A percentile compares a stretch with the other conserved stretches of the same genome.
Conservation (phyloP, 176 grass and related monocot species). For the Carex cristatella region DNA sequence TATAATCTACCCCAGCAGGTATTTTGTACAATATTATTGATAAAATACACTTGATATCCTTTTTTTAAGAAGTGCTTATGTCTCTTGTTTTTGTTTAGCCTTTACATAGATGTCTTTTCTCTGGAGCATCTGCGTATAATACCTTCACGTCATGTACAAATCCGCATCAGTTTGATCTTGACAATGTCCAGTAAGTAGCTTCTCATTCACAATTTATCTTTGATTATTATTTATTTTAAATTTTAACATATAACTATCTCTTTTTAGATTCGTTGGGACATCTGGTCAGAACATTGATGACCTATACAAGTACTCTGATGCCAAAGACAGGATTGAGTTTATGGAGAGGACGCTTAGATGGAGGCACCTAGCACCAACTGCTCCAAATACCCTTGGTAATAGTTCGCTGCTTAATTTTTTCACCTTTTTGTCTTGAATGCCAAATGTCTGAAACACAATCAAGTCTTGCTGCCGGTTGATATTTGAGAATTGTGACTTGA, state of each 20-base stretch:
- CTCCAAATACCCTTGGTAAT: conserved; percentile 92
- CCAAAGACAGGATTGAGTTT: conserved; percentile 76
- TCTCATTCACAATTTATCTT: background rate
- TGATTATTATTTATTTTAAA: background rate
- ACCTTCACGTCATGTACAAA: conserved; percentile 79
- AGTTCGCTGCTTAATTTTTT: background rate
- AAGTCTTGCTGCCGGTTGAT: background rate
- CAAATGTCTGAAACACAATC: background rate
- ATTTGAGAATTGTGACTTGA: background rate
- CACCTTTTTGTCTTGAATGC: background rate
- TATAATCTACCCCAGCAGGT: conserved; percentile 97
- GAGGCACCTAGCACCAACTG: conserved; percentile 89
- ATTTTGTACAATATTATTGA: background rate
- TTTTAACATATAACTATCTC: background rate
- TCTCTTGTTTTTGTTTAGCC: conserved; percentile 35
- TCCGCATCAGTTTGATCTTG: conserved; percentile 91
- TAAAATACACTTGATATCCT: conserved; percentile 23
- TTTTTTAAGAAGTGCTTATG: background rate
- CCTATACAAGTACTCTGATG: conserved; percentile 80
- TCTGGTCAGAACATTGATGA: conserved; percentile 97
- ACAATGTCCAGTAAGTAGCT: conserved; percentile 66
- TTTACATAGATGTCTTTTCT: conserved; percentile 85
- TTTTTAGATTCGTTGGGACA: conserved; percentile 79
- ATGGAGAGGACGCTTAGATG: conserved; percentile 91
- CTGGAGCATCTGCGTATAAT: conserved; percentile 85